Evolutionary conservation across 192 early-diverging fungal species (phyloP).

Genomic region (Coemansia erecta): DNA sequence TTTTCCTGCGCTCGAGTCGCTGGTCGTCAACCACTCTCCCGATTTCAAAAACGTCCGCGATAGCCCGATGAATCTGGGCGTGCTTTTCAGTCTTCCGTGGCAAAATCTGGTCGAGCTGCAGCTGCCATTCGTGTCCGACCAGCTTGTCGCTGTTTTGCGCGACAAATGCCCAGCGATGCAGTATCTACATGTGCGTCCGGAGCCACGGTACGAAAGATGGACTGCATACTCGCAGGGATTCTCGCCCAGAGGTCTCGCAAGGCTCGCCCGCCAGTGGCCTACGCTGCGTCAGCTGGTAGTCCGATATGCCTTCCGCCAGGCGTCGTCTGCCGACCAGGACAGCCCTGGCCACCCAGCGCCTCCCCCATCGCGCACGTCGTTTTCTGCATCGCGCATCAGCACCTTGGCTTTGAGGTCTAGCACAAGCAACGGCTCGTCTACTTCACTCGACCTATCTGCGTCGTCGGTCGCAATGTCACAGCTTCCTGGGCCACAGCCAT

Average conservation of each 20-base stretch:
- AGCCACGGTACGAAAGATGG: constrained; percentile 52
- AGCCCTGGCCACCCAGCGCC: neutral
- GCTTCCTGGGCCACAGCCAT: constrained; percentile 22
- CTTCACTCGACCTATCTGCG: neutral
- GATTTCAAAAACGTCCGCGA: constrained; percentile 30
- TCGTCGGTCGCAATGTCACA: constrained; percentile 4
- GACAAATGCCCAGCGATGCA: constrained; percentile 44
- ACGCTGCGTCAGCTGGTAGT: constrained; percentile 41
- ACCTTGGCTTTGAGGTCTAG: constrained; percentile 1
- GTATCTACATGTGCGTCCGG: constrained; percentile 32
- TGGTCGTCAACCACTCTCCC: constrained; percentile 36
- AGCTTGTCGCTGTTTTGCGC: constrained; percentile 17
- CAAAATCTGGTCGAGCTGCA: constrained; percentile 31
- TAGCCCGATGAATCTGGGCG: constrained; percentile 36
- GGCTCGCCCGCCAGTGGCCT: constrained; percentile 39
- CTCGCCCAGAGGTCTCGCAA: constrained; percentile 27
- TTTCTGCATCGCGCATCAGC: constrained; percentile 19
- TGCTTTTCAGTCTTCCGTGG: constrained; percentile 46
- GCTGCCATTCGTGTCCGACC: constrained; percentile 45
- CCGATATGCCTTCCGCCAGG: constrained; percentile 35
- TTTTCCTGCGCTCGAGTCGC: constrained; percentile 42
- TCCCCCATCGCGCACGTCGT: constrained; percentile 25
- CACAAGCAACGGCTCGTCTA: neutral
- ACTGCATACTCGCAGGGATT: constrained; percentile 40
- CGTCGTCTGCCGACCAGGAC: constrained; percentile 1